These are phyloP conservation scores for Podila minutissima DNA, from an alignment of 192 early-diverging fungal genomes.

Conservation along the genomic window DNA sequence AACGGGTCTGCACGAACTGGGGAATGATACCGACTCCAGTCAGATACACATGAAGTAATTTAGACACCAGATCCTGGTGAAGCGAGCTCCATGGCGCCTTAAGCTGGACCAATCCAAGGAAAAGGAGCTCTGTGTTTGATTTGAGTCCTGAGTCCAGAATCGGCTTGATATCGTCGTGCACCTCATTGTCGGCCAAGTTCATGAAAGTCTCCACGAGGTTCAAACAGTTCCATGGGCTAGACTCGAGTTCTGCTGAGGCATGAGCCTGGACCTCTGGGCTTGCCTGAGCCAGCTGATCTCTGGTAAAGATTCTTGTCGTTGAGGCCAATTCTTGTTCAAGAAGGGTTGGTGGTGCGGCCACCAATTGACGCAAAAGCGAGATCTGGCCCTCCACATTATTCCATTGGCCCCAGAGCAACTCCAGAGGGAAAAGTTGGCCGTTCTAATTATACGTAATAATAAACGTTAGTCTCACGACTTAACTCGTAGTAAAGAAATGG, in stretches of 20 bases:
- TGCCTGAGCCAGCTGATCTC: slow-evolving; percentile 62
- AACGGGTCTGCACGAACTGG: slow-evolving; percentile 70
- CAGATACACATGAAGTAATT: slow-evolving; percentile 72
- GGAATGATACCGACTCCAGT: slow-evolving; percentile 66
- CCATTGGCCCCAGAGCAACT: slow-evolving; percentile 80
- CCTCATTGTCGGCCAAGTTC: slow-evolving; percentile 63
- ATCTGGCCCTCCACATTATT: slow-evolving; percentile 75
- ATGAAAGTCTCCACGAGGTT: slow-evolving; percentile 77
- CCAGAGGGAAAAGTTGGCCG: slow-evolving; percentile 69
- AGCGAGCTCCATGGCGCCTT: slow-evolving; percentile 58
- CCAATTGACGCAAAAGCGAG: slow-evolving; percentile 70
- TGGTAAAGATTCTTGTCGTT: slow-evolving; percentile 61
- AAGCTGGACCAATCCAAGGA: slow-evolving; percentile 75
- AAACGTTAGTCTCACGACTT: no score
- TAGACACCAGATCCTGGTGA: slow-evolving; percentile 72
- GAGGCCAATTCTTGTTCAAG: slow-evolving; percentile 65
- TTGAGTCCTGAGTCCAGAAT: slow-evolving; percentile 71
- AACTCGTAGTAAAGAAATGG: not conserved
- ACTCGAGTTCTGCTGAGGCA: slow-evolving; percentile 58
- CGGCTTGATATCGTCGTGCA: slow-evolving; percentile 68
- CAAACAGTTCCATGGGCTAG: slow-evolving; percentile 72
- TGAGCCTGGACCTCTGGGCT: slow-evolving; percentile 54
- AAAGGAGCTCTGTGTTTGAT: slow-evolving; percentile 76
- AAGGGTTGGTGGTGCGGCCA: slow-evolving; percentile 64
- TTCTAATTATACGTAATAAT: slow-evolving; percentile 51